Evolutionary conservation across 2,329 filamentous ascomycete genomes (phyloP).

Genomic region (Trichoderma semiorbis): DNA sequence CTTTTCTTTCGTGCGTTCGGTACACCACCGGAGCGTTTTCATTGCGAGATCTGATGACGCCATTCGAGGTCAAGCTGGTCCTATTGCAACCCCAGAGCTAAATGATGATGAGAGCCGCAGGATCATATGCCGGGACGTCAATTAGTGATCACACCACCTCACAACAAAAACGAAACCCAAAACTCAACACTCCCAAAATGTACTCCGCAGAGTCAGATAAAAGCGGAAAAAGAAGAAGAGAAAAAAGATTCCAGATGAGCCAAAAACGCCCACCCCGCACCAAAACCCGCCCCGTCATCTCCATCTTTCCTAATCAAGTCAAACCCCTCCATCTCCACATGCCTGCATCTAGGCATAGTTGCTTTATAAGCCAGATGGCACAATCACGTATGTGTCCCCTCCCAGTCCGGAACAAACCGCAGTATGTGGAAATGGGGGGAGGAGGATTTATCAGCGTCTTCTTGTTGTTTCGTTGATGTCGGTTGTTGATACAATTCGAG

Average conservation of each 20-base stretch:
- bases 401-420: background rate
- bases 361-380: slow-evolving; percentile 13
- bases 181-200: background rate
- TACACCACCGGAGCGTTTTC: background rate
- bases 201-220: background rate
- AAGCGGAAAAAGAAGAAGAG: background rate
- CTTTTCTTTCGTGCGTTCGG: background rate
- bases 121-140: background rate
- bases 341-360: background rate
- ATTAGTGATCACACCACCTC: background rate
- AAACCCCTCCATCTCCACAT: background rate
- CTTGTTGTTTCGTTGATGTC: background rate
- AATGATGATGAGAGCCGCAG: background rate
- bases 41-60: background rate
- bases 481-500: background rate
- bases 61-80: background rate
- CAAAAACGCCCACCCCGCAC: background rate
- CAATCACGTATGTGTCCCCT: background rate
- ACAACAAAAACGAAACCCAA: background rate
- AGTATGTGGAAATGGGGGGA: background rate
- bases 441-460: background rate
- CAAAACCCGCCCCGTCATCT: background rate
- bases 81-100: background rate
- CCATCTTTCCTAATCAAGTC: background rate
- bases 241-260: background rate